Percentiles rank a stretch among this genome's conserved stretches.
These are phyloP conservation scores for Tuber aestivum DNA, from an alignment of 495 filamentous ascomycete species.

Conservation along the genomic window DNA sequence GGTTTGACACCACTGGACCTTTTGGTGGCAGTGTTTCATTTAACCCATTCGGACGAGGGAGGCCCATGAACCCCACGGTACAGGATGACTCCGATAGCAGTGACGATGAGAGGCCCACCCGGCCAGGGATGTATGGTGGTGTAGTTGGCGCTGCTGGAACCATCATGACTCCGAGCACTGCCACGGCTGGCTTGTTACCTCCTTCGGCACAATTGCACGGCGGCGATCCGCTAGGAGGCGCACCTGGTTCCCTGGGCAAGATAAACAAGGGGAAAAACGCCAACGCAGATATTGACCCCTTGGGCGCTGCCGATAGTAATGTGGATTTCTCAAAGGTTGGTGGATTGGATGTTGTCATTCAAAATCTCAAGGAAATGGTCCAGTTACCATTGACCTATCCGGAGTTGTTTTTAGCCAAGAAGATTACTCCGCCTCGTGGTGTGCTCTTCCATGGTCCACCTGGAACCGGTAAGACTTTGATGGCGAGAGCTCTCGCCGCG, in stretches of 20 bases:
- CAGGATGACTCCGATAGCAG: conserved; percentile 92
- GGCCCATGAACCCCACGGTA: conserved; percentile 60
- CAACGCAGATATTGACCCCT: conserved; percentile 84
- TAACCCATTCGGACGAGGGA: conserved; percentile 69
- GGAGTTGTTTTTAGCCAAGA: conserved; percentile 85
- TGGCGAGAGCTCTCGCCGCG: conserved; percentile 79
- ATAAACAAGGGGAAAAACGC: conserved; percentile 60
- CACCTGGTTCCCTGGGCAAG: conserved; percentile 79
- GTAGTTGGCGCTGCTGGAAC: conserved; percentile 61
- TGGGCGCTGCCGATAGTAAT: conserved; percentile 74
- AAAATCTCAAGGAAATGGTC: conserved; percentile 97
- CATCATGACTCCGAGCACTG: conserved; percentile 71
- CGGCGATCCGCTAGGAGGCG: conserved; percentile 62
- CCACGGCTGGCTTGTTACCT: conserved; percentile 54
- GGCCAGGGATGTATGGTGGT: conserved; percentile 47
- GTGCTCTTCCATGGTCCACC: conserved; percentile 96
- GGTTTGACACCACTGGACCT: conserved; percentile 82
- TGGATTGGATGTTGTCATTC: conserved; percentile 82
- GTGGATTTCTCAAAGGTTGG: conserved; percentile 91
- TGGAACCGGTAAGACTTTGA: conserved; percentile 92
- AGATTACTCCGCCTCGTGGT: conserved; percentile 86
- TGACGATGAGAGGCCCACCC: conserved; percentile 73
- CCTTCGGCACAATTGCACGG: conserved; percentile 56
- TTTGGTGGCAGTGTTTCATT: conserved; percentile 77
- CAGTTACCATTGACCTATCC: conserved; percentile 87